Evolutionary conservation across 768 basidiomycete genomes (phyloP), one percentile per base, ranked within the genome.

Genomic region (Dentipellis sp.): DNA sequence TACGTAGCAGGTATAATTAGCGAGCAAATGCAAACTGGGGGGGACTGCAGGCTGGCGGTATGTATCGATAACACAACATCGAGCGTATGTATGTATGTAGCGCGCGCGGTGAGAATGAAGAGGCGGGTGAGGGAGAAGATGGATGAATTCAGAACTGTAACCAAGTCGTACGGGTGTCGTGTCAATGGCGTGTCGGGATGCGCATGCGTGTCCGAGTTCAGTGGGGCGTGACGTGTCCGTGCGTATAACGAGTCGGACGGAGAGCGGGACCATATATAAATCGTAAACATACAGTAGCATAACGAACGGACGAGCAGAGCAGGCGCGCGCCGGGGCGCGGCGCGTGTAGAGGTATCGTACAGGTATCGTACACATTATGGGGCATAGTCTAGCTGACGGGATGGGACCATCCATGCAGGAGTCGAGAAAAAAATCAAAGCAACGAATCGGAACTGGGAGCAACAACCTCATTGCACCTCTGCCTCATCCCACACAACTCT

Each of bases 401-500:
- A 21, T 38, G 57, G 34, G 23, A 53, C 14, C 50, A 11, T 17
- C 19, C 29, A 10, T 35, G 37, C 39, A 10, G 35, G 51, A 51
- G 35, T 2, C 22, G 37, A 14, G 10, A 14, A 36, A 40, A 53
- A 46, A 51, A n/a, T 10, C 16, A 52, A 60, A 54, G 16, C 35
- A 50, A 37, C 19, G 38, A 14, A 55, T 39, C 12, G n/a, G 14
- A 48, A 38, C 10, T 8, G 16, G 34, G 6, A 29, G 35, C 10
- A 10, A 14, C 10, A 45, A 35, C 16, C n/a, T 17, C 29, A 19
- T 8, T 16, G 19, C 39, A 7, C 42, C 21, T 56, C 59, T n/a
- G 52, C 52, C 3, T 49, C 50, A 23, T 60, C 59, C 59, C 61
- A 62, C 6, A 58, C 56, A 35, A 60, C 54, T 2, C 54, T 50